A percentile compares a stretch with the other conserved stretches of the same genome.
Evolutionary conservation across 1,284 basidiomycete species (phyloP).

Genomic region (Boletus calvinii): DNA sequence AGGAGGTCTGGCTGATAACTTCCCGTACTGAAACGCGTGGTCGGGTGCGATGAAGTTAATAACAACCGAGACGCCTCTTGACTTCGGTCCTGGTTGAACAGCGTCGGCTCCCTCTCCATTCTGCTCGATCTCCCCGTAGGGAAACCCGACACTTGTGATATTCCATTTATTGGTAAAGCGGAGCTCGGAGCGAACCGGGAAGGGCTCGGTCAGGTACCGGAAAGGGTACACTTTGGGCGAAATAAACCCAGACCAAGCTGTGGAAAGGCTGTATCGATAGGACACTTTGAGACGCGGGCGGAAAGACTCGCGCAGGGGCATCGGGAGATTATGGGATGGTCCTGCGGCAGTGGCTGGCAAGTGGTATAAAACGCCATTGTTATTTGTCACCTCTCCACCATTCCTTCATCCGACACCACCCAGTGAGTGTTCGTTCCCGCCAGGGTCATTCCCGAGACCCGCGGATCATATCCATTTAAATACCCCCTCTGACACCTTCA

Average conservation of each 20-base stretch:
- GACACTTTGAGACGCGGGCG: constrained; percentile 12
- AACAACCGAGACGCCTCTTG: background rate
- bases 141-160: constrained; percentile 1
- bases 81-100: background rate
- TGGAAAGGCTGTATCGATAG: background rate
- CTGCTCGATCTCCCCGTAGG: background rate
- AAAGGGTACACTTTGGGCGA: background rate
- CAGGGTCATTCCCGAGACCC: constrained; percentile 21
- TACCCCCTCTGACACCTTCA: constrained; percentile 15
- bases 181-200: constrained; percentile 25
- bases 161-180: constrained; percentile 1
- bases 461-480: constrained; percentile 29
- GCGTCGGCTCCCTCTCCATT: constrained; percentile 11
- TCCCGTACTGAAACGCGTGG: background rate
- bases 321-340: constrained; percentile 42
- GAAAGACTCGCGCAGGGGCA: constrained; percentile 23
- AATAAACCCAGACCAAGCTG: background rate
- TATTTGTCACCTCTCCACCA: constrained; percentile 2
- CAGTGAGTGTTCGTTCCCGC: constrained; percentile 24
- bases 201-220: constrained; percentile 4
- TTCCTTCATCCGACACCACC: constrained; percentile 2
- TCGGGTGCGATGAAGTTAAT: constrained; percentile 4
- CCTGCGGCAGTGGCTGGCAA: constrained; percentile 29
- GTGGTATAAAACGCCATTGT: constrained; percentile 31
- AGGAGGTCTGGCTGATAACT: too few relatives aligned